These are phyloP conservation scores for Saturnispora besseyi DNA, from an alignment of 805 yeast genomes.

Conservation along the genomic window DNA sequence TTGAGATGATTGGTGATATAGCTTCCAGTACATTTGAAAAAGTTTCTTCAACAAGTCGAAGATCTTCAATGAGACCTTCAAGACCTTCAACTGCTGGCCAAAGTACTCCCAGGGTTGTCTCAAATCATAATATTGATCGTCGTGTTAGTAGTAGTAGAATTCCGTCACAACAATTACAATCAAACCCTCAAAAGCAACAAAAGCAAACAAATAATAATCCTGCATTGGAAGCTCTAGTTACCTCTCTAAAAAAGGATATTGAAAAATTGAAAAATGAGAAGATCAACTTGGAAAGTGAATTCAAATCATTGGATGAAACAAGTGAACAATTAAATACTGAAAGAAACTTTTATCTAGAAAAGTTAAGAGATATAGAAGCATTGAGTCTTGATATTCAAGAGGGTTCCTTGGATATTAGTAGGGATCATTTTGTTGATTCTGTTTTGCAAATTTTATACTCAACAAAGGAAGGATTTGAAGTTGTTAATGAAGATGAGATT, in stretches of 20 bases:
- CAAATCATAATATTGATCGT: not conserved
- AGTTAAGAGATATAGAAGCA: slow-evolving; percentile 81
- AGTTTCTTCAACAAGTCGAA: not conserved
- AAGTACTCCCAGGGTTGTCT: slow-evolving; percentile 6
- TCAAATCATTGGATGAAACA: slow-evolving; percentile 35
- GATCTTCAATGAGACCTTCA: slow-evolving; percentile 7
- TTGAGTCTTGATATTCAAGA: slow-evolving; percentile 48
- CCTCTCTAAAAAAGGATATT: slow-evolving; percentile 3
- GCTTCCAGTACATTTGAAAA: not conserved
- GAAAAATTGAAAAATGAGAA: slow-evolving; percentile 30
- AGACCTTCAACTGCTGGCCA: not conserved
- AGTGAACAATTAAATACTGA: slow-evolving; percentile 68
- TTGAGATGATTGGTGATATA: slow-evolving; percentile 30
- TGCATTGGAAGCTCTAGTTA: not conserved
- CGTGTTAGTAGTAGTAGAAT: not conserved
- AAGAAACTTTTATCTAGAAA: slow-evolving; percentile 83
- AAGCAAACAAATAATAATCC: not conserved
- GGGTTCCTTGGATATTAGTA: slow-evolving; percentile 17
- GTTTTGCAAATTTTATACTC: slow-evolving; percentile 71
- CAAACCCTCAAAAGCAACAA: not conserved
- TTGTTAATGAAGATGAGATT: slow-evolving; percentile 31
- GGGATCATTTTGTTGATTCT: slow-evolving; percentile 42
- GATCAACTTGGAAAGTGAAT: not conserved
- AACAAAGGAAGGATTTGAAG: slow-evolving; percentile 77
- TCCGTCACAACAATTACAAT: not conserved